Conservation (phyloP, 257 asterid genomes). For the Verbascum thapsus region DNA sequence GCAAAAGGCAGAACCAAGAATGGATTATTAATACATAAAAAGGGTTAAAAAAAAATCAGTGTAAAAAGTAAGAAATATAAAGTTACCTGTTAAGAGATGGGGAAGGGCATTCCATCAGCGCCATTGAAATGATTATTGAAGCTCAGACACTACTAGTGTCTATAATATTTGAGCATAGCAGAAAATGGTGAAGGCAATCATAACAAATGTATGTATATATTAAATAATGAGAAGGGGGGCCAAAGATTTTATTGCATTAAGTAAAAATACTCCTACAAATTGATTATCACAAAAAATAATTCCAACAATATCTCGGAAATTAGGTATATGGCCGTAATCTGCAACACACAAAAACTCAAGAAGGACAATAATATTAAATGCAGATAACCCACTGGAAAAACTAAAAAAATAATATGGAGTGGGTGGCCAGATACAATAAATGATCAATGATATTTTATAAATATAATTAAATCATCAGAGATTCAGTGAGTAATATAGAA, state of each 20-base stretch:
- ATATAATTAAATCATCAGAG: constrained; percentile 10
- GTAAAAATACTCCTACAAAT: too few relatives aligned
- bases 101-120: constrained; percentile 33
- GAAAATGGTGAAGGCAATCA: neutral
- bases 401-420: constrained; percentile 16
- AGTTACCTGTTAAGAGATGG: constrained; percentile 21
- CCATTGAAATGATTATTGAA: neutral
- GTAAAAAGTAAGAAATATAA: neutral
- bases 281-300: neutral
- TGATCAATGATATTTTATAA: constrained; percentile 29
- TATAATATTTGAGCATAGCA: neutral
- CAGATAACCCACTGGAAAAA: constrained; percentile 41
- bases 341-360: constrained; percentile 22
- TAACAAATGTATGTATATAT: neutral
- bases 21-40: neutral
- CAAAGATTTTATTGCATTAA: too few relatives aligned
- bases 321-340: constrained; percentile 20
- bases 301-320: neutral
- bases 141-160: constrained; percentile 40
- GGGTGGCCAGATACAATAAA: constrained; percentile 45
- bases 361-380: constrained; percentile 33
- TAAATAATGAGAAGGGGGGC: too few relatives aligned
- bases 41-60: neutral
- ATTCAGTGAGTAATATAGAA: constrained; percentile 27
- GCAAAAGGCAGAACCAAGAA: constrained; percentile 21